phyloP scores from a whole-genome alignment of 768 basidiomycete genomes.

The Gymnopilus junonius region DNA sequence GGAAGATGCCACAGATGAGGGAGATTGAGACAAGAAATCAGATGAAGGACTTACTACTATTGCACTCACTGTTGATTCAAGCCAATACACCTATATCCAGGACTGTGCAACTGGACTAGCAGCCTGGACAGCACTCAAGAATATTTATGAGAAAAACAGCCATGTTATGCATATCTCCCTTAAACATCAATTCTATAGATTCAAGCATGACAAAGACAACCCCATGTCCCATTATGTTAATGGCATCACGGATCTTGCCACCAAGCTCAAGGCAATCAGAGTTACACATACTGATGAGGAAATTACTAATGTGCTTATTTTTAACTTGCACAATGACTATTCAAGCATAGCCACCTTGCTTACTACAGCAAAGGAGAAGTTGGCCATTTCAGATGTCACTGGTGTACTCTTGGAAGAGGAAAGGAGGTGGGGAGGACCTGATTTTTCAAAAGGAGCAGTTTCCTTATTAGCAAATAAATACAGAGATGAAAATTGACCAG shows the following conservation, averaged over 20 bases:
- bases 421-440: not conserved
- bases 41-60: constrained; percentile 20
- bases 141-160: constrained; percentile 25
- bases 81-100: constrained; percentile 22
- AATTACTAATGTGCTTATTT: not conserved
- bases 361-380: not conserved
- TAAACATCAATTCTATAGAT: constrained; percentile 21
- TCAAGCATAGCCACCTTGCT: not conserved
- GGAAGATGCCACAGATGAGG: too few species aligned
- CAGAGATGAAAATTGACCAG: too few species aligned
- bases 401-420: not conserved
- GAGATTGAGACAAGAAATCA: constrained; percentile 10
- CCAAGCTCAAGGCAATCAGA: not conserved
- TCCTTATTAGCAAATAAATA: too few species aligned
- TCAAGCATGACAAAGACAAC: not conserved
- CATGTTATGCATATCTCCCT: constrained; percentile 21
- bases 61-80: constrained; percentile 20
- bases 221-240: not conserved
- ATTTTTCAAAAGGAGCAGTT: too few species aligned
- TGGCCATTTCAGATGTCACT: not conserved
- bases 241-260: not conserved
- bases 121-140: constrained; percentile 13
- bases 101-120: not conserved
- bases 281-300: not conserved
- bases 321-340: not conserved